Evolutionary conservation across 2,329 filamentous ascomycete genomes (phyloP).

Genomic region (Blastomyces emzantsi): DNA sequence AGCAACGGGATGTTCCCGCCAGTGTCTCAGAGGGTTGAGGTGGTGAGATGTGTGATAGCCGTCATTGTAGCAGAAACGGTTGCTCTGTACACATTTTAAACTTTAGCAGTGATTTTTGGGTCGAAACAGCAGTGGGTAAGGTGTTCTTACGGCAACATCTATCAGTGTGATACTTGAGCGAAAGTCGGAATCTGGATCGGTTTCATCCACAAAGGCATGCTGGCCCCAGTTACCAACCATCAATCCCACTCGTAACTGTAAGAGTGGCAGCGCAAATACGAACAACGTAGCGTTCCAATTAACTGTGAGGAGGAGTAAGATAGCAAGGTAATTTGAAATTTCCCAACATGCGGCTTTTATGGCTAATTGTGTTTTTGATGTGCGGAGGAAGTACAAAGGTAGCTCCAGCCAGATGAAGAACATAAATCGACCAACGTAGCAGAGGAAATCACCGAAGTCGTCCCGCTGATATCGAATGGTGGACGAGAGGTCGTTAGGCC

Average conservation of each 20-base stretch:
- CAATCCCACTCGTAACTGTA: conserved; percentile 57
- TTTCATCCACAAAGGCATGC: conserved; percentile 68
- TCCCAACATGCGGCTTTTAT: conserved; percentile 55
- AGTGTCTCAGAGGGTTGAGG: conserved; percentile 67
- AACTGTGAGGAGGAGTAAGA: conserved; percentile 43
- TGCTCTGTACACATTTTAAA: conserved; percentile 47
- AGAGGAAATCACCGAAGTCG: conserved; percentile 54
- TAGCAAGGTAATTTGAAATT: conserved; percentile 45
- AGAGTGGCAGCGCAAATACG: conserved; percentile 57
- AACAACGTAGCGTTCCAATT: conserved; percentile 53
- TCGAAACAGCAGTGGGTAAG: no score
- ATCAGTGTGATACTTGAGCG: conserved; percentile 70
- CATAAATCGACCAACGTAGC: conserved; percentile 65
- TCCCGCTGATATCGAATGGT: conserved; percentile 71
- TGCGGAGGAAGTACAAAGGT: conserved; percentile 61
- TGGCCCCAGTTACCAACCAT: conserved; percentile 84
- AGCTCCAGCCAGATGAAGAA: conserved; percentile 67
- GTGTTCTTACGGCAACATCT: conserved; percentile 58
- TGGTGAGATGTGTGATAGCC: conserved; percentile 77
- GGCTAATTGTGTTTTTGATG: conserved; percentile 48
- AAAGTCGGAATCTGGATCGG: conserved; percentile 68
- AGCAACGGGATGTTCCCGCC: conserved; percentile 67
- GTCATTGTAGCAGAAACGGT: conserved; percentile 74
- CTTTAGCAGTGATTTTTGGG: neutral
- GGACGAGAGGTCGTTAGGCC: conserved; percentile 64